Percentiles rank a stretch among this genome's conserved stretches.
Conservation (phyloP, 768 basidiomycete genomes). For the Phlebiopsis flavidoalba region DNA sequence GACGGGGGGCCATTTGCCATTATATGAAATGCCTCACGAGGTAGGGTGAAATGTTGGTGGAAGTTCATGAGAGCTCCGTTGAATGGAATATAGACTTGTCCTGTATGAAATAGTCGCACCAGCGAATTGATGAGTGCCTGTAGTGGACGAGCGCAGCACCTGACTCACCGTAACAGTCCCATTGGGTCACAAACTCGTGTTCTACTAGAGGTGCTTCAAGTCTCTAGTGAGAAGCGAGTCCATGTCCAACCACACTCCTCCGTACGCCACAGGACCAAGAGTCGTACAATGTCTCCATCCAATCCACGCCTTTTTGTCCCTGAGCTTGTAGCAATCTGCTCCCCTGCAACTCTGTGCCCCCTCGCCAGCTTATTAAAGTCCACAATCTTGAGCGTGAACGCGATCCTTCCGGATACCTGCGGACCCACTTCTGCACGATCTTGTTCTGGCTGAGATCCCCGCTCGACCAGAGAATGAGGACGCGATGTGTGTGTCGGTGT, state of each 20-base stretch:
- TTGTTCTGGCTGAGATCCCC: conserved; percentile 57
- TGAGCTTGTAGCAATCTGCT: conserved; percentile 51
- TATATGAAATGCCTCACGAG: conserved; percentile 91
- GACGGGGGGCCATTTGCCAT: conserved; percentile 68
- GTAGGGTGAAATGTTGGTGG: conserved; percentile 84
- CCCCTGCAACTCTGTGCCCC: conserved; percentile 74
- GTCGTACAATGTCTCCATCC: conserved; percentile 90
- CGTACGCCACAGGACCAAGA: conserved; percentile 84
- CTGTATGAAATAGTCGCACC: conserved; percentile 30
- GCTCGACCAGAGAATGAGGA: conserved; percentile 90
- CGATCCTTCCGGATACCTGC: conserved; percentile 59
- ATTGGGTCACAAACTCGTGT: conserved; percentile 96
- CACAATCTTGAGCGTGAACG: conserved; percentile 67
- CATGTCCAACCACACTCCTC: conserved; percentile 98
- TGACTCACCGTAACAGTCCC: conserved; percentile 93
- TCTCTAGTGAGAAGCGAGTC: conserved; percentile 90
- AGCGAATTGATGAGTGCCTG: not conserved
- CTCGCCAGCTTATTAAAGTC: conserved; percentile 61
- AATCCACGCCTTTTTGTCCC: conserved; percentile 84
- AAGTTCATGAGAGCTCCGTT: conserved; percentile 98
- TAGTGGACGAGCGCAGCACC: conserved; percentile 26
- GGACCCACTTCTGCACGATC: conserved; percentile 56
- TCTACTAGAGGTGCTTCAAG: conserved; percentile 80
- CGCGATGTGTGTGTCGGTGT: conserved; percentile 47
- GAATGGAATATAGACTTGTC: conserved; percentile 70